Evolutionary conservation across 176 grass and related monocot genomes (phyloP).

Genomic region (Neostapfia colusana): DNA sequence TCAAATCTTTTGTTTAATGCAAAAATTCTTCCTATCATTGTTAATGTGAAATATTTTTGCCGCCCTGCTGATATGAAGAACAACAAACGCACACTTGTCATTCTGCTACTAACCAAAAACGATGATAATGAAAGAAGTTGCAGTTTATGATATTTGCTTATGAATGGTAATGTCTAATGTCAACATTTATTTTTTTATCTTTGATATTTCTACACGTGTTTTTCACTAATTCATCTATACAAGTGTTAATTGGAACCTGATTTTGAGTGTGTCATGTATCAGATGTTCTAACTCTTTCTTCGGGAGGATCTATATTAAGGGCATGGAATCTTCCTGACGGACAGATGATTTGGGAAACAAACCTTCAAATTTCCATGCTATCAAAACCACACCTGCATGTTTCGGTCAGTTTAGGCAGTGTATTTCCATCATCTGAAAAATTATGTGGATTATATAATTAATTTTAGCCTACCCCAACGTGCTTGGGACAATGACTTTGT

Average conservation of each 20-base stretch:
- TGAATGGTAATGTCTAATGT: not conserved
- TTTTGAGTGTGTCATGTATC: constrained; percentile 43
- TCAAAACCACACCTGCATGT: constrained; percentile 69
- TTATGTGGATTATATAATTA: not conserved
- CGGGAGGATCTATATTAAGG: constrained; percentile 81
- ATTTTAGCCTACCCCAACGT: too few species aligned
- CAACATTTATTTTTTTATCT: not conserved
- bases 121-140: not conserved
- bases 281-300: constrained; percentile 94
- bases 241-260: constrained; percentile 24
- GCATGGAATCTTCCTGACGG: constrained; percentile 99
- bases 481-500: too few species aligned
- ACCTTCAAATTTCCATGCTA: constrained; percentile 57
- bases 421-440: constrained; percentile 19
- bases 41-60: too few species aligned
- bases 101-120: not conserved
- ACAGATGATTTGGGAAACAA: constrained; percentile 93
- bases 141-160: not conserved
- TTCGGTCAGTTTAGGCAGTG: constrained; percentile 48
- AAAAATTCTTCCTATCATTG: too few species aligned
- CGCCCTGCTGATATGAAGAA: not conserved
- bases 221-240: not conserved
- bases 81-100: not conserved
- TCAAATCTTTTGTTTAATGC: not conserved
- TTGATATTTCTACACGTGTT: not conserved